Evolutionary conservation across 2,329 filamentous ascomycete species (phyloP), one percentile per base, ranked within the genome.

Genomic region (Exophiala mesophila): DNA sequence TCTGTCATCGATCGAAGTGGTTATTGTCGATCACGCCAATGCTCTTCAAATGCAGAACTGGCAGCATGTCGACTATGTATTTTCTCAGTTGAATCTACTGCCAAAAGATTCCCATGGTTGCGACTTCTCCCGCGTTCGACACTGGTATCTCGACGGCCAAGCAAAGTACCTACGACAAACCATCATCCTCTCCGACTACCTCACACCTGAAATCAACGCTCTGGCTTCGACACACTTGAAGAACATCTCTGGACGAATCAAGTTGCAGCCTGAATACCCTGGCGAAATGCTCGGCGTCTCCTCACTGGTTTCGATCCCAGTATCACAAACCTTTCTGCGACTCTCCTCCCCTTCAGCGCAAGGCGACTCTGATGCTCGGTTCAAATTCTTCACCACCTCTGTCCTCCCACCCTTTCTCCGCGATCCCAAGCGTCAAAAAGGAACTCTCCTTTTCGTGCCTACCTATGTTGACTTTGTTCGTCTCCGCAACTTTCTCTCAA

Each of bases 21-120:
- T 92, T 21, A 74, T 97, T 34, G 74, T 95, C 47, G 92, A 98
- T 62, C 89, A 97, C 65, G 84, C 88, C 9, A 89, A 97, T 63
- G 88, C 88, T 0, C 77, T 96, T 30, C 77, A 94, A 6, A 96
- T 96, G 88, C 92, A 98, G 63, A 97, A 95, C 63, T 97, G 90
- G 89, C 88, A 96, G 58, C 90, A 98, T 60, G 78, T 96, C 47
- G 86, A 94, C 62, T 86, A 85, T 61, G 85, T 96, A 56, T 89
- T 97, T 59, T 81, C 87, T 50, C 87, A 95, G 62, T 76, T 98
- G 49, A 98, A 98, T 62, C 73, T 85, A 16, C 87, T 94, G 57
- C 90, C 92, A 26, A 87, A 83, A 58, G 86, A 94, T 56, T 78
- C 87, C 1, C 89, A 96, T 63, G 89, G 85, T 52, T 94, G 88